A percentile compares a stretch with the other conserved stretches of the same genome.
phyloP scores from a whole-genome alignment of 2,329 filamentous ascomycete genomes.

The Fusarium tanahbumbuense region DNA sequence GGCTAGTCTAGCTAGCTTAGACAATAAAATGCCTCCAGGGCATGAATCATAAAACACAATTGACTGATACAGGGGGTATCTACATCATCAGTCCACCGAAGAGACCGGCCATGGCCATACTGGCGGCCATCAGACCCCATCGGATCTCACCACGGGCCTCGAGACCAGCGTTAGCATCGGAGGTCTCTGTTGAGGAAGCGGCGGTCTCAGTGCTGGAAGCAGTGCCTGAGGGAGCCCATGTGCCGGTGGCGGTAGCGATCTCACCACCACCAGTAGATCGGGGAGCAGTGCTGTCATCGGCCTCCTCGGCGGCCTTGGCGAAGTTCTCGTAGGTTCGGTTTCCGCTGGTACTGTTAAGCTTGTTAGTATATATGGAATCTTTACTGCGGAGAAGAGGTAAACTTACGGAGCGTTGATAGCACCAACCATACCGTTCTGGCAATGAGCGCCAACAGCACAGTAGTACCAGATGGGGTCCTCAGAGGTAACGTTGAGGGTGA shows the following conservation, averaged over 20 bases:
- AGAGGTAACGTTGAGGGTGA: constrained; percentile 47
- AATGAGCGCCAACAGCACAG: constrained; percentile 70
- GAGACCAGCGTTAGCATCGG: constrained; percentile 32
- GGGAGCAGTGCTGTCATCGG: constrained; percentile 34
- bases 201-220: constrained; percentile 23
- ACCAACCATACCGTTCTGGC: constrained; percentile 70
- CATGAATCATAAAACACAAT: constrained; percentile 18
- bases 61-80: constrained; percentile 1
- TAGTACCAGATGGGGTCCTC: constrained; percentile 72
- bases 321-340: constrained; percentile 28
- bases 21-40: constrained; percentile 27
- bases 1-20: constrained; percentile 26
- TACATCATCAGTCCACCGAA: constrained; percentile 42
- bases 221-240: constrained; percentile 23
- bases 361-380: not conserved
- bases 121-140: constrained; percentile 43
- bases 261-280: constrained; percentile 36
- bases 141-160: constrained; percentile 39
- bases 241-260: constrained; percentile 28
- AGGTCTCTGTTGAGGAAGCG: constrained; percentile 12
- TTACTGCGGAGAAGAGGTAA: not conserved
- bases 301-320: constrained; percentile 27
- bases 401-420: constrained; percentile 52
- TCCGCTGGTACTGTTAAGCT: constrained; percentile 27
- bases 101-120: constrained; percentile 38